A percentile compares a stretch with the other conserved stretches of the same genome.
Evolutionary conservation across 805 yeast genomes (phyloP).

Genomic region (Zygosaccharomyces lentus): DNA sequence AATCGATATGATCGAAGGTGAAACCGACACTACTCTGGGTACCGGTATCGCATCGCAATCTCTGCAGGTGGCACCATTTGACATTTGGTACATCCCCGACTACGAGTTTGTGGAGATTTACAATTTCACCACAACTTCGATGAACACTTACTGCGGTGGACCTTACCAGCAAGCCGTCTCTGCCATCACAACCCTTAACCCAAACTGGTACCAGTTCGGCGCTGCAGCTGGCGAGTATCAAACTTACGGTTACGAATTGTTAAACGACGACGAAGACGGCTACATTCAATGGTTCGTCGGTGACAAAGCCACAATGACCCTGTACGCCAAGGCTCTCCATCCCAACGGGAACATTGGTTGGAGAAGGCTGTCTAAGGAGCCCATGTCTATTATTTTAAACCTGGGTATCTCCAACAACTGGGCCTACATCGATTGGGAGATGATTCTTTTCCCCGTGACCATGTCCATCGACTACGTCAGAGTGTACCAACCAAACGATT

Average conservation of each 20-base stretch:
- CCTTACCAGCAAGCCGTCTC: slow-evolving; percentile 93
- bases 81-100: slow-evolving; percentile 91
- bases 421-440: slow-evolving; percentile 91
- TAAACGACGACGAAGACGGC: slow-evolving; percentile 65
- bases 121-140: slow-evolving; percentile 62
- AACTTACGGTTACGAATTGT: slow-evolving; percentile 70
- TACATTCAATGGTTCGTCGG: slow-evolving; percentile 88
- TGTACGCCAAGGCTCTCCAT: slow-evolving; percentile 68
- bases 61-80: slow-evolving; percentile 87
- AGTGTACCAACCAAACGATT: slow-evolving; percentile 77
- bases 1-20: slow-evolving; percentile 88
- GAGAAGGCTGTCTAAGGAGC: slow-evolving; percentile 82
- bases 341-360: slow-evolving; percentile 89
- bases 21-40: slow-evolving; percentile 51
- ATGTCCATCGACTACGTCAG: slow-evolving; percentile 83
- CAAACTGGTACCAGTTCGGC: slow-evolving; percentile 76
- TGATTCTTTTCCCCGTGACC: slow-evolving; percentile 69
- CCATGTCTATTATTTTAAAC: slow-evolving; percentile 85
- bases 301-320: slow-evolving; percentile 65
- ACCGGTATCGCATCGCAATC: slow-evolving; percentile 87
- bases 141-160: slow-evolving; percentile 90
- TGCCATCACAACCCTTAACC: slow-evolving; percentile 71
- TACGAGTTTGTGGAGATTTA: slow-evolving; percentile 72
- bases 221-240: slow-evolving; percentile 54
- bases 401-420: slow-evolving; percentile 88